phyloP scores from a whole-genome alignment of 2,329 filamentous ascomycete genomes.

The Cladophialophora yegresii region DNA sequence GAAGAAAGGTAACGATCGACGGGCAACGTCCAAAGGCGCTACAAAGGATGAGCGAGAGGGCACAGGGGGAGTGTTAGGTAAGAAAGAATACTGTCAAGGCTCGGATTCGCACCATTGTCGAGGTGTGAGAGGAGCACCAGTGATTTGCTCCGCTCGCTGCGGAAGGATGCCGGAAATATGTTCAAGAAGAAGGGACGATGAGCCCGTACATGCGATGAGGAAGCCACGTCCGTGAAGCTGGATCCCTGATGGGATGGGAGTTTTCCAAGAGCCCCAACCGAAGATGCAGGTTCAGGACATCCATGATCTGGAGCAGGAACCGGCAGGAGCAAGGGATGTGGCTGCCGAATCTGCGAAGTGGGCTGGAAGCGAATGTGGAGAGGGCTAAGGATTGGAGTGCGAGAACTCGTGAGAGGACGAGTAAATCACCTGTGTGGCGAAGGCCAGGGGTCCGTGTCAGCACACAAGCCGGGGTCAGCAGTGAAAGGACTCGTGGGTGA shows the following conservation, averaged over 20 bases:
- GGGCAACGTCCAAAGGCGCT: background rate
- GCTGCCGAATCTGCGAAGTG: slow-evolving; percentile 1
- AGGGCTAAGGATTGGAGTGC: background rate
- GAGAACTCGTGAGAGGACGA: background rate
- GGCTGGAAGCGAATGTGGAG: slow-evolving; percentile 5
- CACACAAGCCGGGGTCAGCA: background rate
- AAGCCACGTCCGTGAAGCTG: slow-evolving; percentile 5
- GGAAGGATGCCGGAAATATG: slow-evolving; percentile 4
- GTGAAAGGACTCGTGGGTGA: background rate
- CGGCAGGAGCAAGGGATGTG: slow-evolving; percentile 5
- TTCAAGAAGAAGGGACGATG: slow-evolving; percentile 4
- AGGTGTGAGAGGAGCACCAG: background rate
- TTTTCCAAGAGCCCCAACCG: background rate
- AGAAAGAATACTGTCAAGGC: slow-evolving; percentile 6
- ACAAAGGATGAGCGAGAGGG: background rate
- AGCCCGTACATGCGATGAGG: background rate
- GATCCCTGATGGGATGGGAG: slow-evolving; percentile 2
- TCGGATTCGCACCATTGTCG: background rate
- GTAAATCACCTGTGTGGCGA: background rate
- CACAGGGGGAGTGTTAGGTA: background rate
- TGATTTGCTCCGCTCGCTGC: background rate
- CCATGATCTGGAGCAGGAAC: background rate
- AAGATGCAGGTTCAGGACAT: slow-evolving; percentile 1
- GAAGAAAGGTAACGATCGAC: slow-evolving; percentile 3
- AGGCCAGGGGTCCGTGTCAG: background rate